These are phyloP conservation scores for Quillaja saponaria DNA, from an alignment of 306 rosid species.

Conservation along the genomic window DNA sequence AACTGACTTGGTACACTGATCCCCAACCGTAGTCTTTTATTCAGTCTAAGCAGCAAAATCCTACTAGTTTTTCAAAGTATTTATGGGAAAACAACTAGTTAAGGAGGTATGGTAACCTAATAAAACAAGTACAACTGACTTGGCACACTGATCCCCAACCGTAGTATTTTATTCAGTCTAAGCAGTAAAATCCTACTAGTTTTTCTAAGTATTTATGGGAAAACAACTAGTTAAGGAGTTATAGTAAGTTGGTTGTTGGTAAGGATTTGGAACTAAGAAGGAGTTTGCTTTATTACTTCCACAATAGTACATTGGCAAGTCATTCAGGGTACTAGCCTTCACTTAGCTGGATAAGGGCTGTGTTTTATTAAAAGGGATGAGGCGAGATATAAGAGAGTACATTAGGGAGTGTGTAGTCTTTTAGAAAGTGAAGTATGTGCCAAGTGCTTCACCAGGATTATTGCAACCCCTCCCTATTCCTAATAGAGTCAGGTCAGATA, in stretches of 20 bases:
- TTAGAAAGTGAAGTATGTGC: background rate
- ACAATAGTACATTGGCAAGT: background rate
- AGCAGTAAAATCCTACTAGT: no score
- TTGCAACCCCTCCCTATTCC: background rate
- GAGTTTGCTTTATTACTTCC: background rate
- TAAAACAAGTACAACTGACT: background rate
- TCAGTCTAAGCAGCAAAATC: no score
- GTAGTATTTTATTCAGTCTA: no score
- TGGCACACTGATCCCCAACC: background rate
- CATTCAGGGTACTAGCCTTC: background rate
- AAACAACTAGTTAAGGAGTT: no score
- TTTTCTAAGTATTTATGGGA: no score
- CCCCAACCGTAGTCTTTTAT: background rate
- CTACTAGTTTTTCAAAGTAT: no score
- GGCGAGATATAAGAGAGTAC: fast-evolving
- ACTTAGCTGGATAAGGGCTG: background rate
- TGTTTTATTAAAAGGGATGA: background rate
- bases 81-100: no score
- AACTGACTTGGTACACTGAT: background rate
- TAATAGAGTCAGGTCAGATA: background rate
- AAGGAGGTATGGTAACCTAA: no score
- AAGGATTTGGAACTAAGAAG: background rate
- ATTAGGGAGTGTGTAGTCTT: background rate
- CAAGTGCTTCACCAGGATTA: background rate
- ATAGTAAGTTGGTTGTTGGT: no score